phyloP scores from a whole-genome alignment of 768 basidiomycete species.

The Hemileccinum rubropunctum region DNA sequence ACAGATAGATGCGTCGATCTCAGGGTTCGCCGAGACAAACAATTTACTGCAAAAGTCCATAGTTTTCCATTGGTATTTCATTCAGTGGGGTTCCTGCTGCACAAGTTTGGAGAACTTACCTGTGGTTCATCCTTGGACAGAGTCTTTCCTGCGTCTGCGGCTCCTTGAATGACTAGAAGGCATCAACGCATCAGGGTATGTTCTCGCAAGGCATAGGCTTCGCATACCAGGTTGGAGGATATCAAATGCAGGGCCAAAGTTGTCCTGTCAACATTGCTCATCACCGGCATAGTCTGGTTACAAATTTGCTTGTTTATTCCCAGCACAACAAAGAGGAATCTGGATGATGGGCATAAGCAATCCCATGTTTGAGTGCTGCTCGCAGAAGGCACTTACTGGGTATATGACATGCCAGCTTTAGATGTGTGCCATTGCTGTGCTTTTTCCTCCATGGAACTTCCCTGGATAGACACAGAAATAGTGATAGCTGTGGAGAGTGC shows the following conservation, averaged over 20 bases:
- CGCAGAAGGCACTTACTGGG: background rate
- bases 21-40: background rate
- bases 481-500: background rate
- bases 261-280: conserved; percentile 12
- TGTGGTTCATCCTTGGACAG: background rate
- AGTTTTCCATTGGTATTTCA: background rate
- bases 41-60: background rate
- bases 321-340: conserved; percentile 8
- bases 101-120: background rate
- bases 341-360: background rate
- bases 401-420: conserved; percentile 9
- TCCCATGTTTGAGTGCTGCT: too few species aligned
- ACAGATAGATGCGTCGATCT: background rate
- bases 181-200: background rate
- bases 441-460: background rate
- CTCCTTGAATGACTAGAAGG: background rate
- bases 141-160: background rate
- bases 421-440: conserved; percentile 9
- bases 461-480: background rate
- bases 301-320: conserved; percentile 13
- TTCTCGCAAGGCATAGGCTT: background rate
- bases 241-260: conserved; percentile 4
- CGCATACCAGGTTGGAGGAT: background rate
- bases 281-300: conserved; percentile 5
- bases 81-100: too few species aligned